Percentiles rank a stretch among this genome's conserved stretches.
Conservation (phyloP, 768 basidiomycete species). For the Fibroporia radiculosa region DNA sequence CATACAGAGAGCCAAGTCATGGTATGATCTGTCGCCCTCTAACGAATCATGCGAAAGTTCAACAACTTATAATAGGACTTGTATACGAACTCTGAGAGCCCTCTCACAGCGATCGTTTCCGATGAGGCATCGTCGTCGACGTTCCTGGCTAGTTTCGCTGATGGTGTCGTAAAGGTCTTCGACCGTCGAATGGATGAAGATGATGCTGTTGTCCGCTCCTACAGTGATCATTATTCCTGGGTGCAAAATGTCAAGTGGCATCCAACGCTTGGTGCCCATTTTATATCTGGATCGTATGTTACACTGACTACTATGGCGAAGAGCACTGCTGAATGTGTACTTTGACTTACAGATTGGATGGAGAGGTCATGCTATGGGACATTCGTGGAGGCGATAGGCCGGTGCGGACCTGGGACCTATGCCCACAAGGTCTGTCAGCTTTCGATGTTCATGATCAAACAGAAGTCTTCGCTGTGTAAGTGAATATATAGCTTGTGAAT, state of each 20-base stretch:
- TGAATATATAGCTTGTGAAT: too few species aligned
- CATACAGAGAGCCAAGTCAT: constrained; percentile 73
- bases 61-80: constrained; percentile 52
- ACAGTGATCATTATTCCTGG: constrained; percentile 74
- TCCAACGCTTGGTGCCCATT: constrained; percentile 54
- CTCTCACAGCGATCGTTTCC: constrained; percentile 77
- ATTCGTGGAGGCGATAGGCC: constrained; percentile 57
- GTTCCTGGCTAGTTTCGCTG: constrained; percentile 88
- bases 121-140: constrained; percentile 71
- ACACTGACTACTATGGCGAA: background rate
- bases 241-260: constrained; percentile 88
- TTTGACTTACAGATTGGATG: constrained; percentile 69
- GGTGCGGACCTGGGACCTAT: constrained; percentile 53
- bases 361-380: constrained; percentile 90
- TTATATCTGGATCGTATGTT: constrained; percentile 80
- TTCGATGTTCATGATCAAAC: constrained; percentile 84
- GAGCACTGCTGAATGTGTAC: background rate
- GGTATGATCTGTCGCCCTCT: constrained; percentile 34
- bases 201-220: constrained; percentile 74
- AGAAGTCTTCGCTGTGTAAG: constrained; percentile 81
- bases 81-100: constrained; percentile 83
- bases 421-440: constrained; percentile 66
- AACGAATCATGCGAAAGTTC: background rate
- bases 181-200: constrained; percentile 85
- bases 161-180: constrained; percentile 84